Evolutionary conservation across 2,329 filamentous ascomycete species (phyloP).

Genomic region (Dactylellina parvicollis): DNA sequence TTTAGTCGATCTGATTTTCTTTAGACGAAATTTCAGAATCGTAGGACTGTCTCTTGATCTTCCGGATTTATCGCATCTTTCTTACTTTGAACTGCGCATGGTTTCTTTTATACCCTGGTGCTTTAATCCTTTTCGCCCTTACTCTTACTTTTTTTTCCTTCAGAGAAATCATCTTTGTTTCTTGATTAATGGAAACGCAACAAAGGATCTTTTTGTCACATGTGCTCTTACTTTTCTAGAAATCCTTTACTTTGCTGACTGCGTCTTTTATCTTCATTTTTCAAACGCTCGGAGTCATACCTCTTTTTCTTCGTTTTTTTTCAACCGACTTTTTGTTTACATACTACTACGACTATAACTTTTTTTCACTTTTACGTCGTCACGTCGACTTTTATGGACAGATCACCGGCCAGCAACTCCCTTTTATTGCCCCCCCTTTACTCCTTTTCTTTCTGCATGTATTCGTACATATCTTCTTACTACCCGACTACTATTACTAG

Average conservation of each 20-base stretch:
- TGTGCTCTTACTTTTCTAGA: conserved; percentile 4
- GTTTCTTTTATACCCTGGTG: background rate
- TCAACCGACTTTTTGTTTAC: conserved; percentile 6
- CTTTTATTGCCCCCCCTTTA: background rate
- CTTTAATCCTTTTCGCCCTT: background rate
- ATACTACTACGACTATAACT: conserved; percentile 10
- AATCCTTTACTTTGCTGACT: background rate
- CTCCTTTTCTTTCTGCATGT: conserved; percentile 14
- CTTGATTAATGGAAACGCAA: conserved; percentile 5
- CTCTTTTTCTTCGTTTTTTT: conserved; percentile 3
- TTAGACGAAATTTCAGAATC: background rate
- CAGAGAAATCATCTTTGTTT: background rate
- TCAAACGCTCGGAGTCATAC: conserved; percentile 22
- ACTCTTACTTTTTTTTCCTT: background rate
- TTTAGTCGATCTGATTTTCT: background rate
- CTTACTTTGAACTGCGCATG: background rate
- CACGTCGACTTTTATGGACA: background rate
- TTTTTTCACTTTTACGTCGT: background rate
- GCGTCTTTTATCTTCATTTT: conserved; percentile 7
- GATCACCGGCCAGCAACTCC: background rate
- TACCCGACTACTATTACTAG: background rate
- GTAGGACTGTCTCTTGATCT: background rate
- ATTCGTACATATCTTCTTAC: conserved; percentile 27
- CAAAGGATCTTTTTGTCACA: conserved; percentile 20
- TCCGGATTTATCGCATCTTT: background rate